Conservation (phyloP, 345 rosid species). For the Pelargonium nanum region DNA sequence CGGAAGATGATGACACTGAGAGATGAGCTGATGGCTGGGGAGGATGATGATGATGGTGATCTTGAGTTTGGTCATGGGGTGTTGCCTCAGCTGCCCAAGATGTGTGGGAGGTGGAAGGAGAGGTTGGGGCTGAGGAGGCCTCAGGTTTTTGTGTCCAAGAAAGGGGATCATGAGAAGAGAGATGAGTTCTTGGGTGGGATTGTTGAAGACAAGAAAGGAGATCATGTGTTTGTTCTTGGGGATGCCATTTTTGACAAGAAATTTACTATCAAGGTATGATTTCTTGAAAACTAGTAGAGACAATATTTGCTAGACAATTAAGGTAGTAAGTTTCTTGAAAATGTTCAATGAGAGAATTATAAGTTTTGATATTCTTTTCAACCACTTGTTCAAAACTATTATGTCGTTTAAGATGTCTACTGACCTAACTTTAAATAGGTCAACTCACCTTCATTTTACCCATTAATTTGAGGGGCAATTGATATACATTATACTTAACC, state of each 20-base stretch:
- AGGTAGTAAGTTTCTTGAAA: too few species aligned
- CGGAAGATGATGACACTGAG: slow-evolving; percentile 21
- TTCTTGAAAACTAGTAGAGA: too few species aligned
- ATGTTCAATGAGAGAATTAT: too few species aligned
- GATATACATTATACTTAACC: too few species aligned
- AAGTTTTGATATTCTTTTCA: too few species aligned
- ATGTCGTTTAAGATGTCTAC: too few species aligned
- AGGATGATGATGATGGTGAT: neutral
- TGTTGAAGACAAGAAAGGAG: slow-evolving; percentile 9
- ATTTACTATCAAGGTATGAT: neutral
- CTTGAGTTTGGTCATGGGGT: slow-evolving; percentile 2
- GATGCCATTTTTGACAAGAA: slow-evolving; percentile 11
- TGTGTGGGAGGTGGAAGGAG: slow-evolving; percentile 50
- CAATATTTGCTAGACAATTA: too few species aligned
- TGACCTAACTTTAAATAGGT: too few species aligned
- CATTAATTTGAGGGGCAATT: too few species aligned
- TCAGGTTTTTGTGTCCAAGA: slow-evolving; percentile 7
- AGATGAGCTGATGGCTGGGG: slow-evolving; percentile 9
- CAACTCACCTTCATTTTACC: too few species aligned
- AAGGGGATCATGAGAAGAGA: slow-evolving; percentile 2
- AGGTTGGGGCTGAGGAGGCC: slow-evolving; percentile 30
- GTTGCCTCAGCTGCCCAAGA: slow-evolving; percentile 15
- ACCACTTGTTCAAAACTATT: too few species aligned
- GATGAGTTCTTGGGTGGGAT: slow-evolving; percentile 17
- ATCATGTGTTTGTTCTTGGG: slow-evolving; percentile 6